Conservation (phyloP, 768 basidiomycete species). For the Chlorophyllum brunneum region DNA sequence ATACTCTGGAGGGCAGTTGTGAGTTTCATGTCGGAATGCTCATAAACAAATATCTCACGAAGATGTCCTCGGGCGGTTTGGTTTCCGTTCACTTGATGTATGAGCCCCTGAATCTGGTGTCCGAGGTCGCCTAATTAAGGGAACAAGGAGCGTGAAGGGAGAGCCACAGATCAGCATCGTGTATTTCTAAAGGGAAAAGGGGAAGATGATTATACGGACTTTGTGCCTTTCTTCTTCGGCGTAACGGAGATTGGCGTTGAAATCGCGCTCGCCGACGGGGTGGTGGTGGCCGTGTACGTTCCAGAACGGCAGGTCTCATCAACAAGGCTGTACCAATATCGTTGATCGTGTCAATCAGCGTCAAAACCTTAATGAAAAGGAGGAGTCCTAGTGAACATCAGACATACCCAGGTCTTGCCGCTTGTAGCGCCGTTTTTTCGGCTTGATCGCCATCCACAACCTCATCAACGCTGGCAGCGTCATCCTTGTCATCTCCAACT, state of each 20-base stretch:
- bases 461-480: background rate
- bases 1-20: background rate
- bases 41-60: background rate
- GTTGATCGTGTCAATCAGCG: slow-evolving; percentile 4
- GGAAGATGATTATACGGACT: slow-evolving; percentile 1
- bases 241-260: slow-evolving; percentile 1
- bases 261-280: background rate
- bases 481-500: background rate
- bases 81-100: slow-evolving; percentile 11
- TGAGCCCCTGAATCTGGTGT: background rate
- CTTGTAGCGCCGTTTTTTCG: background rate
- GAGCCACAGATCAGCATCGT: background rate
- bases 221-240: slow-evolving; percentile 8
- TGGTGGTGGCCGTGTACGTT: background rate
- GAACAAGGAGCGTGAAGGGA: background rate
- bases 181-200: background rate
- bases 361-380: background rate
- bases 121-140: slow-evolving; percentile 1
- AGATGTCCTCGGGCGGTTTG: slow-evolving; percentile 1
- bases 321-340: slow-evolving; percentile 6
- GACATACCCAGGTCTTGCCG: background rate
- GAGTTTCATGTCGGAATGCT: background rate
- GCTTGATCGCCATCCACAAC: background rate
- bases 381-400: background rate
- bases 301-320: background rate